Percentiles rank a stretch among this genome's conserved stretches.
These are phyloP conservation scores for Termitomyces sp. DNA, from an alignment of 768 basidiomycete species.

Conservation along the genomic window DNA sequence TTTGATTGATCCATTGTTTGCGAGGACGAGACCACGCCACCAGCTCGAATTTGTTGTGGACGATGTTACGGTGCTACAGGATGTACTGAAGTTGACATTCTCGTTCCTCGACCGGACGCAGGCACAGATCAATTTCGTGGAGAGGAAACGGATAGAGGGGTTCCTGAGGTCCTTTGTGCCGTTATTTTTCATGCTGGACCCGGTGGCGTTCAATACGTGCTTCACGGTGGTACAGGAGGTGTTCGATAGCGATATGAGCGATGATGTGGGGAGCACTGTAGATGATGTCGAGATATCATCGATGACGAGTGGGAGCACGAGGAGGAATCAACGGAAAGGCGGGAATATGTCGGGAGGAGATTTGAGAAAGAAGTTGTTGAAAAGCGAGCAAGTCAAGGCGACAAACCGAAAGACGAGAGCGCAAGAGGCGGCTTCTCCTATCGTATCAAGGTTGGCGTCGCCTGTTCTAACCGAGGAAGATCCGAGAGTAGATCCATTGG, in stretches of 20 bases:
- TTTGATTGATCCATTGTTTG: slow-evolving; percentile 46
- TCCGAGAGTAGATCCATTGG: slow-evolving; percentile 21
- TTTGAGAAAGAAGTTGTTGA: slow-evolving; percentile 72
- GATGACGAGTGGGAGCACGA: slow-evolving; percentile 32
- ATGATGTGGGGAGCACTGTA: slow-evolving; percentile 36
- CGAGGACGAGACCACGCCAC: slow-evolving; percentile 61
- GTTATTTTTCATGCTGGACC: slow-evolving; percentile 71
- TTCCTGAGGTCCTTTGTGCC: slow-evolving; percentile 75
- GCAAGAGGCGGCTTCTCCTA: slow-evolving; percentile 41
- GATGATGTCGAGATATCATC: slow-evolving; percentile 34
- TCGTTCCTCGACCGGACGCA: slow-evolving; percentile 89
- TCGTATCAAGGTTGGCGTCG: slow-evolving; percentile 56
- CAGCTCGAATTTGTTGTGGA: slow-evolving; percentile 78
- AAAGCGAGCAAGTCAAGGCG: slow-evolving; percentile 78
- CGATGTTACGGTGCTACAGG: slow-evolving; percentile 75
- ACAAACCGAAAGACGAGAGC: slow-evolving; percentile 53
- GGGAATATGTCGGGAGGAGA: slow-evolving; percentile 42
- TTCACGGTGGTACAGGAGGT: slow-evolving; percentile 57
- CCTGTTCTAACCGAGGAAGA: slow-evolving; percentile 48
- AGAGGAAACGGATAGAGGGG: slow-evolving; percentile 77
- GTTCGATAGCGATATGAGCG: slow-evolving; percentile 51
- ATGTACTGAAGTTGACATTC: slow-evolving; percentile 82
- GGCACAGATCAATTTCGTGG: slow-evolving; percentile 61
- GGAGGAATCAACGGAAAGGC: slow-evolving; percentile 22
- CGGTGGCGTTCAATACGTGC: slow-evolving; percentile 61